Evolutionary conservation across 192 early-diverging fungal genomes (phyloP).

Genomic region (Coemansia interrupta): DNA sequence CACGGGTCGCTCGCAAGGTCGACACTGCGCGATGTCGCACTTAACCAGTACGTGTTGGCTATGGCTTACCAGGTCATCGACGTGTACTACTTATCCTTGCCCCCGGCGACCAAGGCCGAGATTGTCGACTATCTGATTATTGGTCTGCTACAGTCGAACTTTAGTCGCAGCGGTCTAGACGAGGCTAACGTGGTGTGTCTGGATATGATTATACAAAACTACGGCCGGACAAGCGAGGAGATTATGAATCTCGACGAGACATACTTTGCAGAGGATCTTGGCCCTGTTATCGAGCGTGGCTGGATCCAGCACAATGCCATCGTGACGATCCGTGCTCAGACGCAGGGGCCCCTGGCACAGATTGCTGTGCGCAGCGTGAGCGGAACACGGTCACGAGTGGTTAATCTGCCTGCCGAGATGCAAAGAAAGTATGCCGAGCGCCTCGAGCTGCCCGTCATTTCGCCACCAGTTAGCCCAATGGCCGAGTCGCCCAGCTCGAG

Average conservation of each 20-base stretch:
- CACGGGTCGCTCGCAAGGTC: conserved; percentile 1
- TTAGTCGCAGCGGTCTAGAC: conserved; percentile 57
- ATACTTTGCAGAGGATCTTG: conserved; percentile 27
- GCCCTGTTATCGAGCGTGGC: conserved; percentile 58
- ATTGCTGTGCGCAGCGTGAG: conserved; percentile 78
- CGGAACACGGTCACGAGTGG: conserved; percentile 66
- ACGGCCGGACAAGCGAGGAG: conserved; percentile 35
- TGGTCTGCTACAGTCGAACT: conserved; percentile 65
- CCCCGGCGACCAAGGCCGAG: conserved; percentile 68
- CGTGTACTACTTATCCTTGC: conserved; percentile 82
- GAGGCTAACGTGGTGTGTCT: conserved; percentile 90
- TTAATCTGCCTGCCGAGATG: conserved; percentile 44
- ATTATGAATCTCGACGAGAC: conserved; percentile 47
- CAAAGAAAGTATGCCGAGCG: conserved; percentile 29
- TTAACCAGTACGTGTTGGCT: conserved; percentile 77
- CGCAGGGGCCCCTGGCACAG: conserved; percentile 70
- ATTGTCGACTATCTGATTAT: conserved; percentile 80
- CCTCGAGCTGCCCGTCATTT: conserved; percentile 5
- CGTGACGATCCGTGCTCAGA: conserved; percentile 70
- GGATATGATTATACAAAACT: conserved; percentile 88
- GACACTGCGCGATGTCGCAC: conserved; percentile 41
- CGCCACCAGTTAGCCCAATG: conserved; percentile 20
- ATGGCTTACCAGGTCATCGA: conserved; percentile 92
- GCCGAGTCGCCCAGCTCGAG: conserved; percentile 51
- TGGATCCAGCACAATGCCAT: conserved; percentile 88